Evolutionary conservation across 495 filamentous ascomycete species (phyloP).

Genomic region (Penicillium coffeae): DNA sequence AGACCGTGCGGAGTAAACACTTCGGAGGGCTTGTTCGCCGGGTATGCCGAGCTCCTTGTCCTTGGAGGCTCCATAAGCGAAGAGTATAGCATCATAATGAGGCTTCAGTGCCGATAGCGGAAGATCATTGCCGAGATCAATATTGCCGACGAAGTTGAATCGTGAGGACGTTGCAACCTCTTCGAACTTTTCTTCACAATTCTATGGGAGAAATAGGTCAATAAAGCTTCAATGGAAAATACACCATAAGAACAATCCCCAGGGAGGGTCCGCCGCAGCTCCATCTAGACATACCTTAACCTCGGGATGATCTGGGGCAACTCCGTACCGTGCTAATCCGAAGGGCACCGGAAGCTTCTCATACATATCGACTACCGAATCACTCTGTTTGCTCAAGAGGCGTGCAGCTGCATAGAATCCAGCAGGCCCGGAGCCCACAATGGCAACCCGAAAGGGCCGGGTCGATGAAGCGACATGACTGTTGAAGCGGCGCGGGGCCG

Average conservation of each 20-base stretch:
- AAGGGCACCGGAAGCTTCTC: constrained; percentile 90
- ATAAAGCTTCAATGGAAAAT: too few relatives aligned
- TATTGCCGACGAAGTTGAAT: constrained; percentile 91
- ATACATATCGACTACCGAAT: constrained; percentile 89
- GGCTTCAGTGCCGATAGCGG: constrained; percentile 64
- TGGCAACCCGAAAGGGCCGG: constrained; percentile 69
- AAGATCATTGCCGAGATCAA: constrained; percentile 71
- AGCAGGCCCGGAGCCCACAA: constrained; percentile 92
- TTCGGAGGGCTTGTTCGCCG: constrained; percentile 66
- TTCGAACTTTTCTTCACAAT: constrained; percentile 89
- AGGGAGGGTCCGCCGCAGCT: neutral
- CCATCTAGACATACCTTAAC: constrained; percentile 67
- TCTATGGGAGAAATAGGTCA: constrained; percentile 51
- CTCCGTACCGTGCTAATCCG: constrained; percentile 86
- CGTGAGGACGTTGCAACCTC: constrained; percentile 75
- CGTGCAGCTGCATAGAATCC: constrained; percentile 93
- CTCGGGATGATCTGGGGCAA: constrained; percentile 95
- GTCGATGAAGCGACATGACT: constrained; percentile 37
- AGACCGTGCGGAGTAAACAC: constrained; percentile 83
- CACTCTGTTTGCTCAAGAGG: constrained; percentile 66
- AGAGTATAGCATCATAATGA: constrained; percentile 89
- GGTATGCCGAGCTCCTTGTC: constrained; percentile 76
- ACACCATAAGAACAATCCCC: too few relatives aligned
- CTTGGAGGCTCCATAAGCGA: constrained; percentile 86
- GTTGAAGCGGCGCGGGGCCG: constrained; percentile 21